Evolutionary conservation across 305 asterid species (phyloP).

Genomic region (Fraxinus latifolia): DNA sequence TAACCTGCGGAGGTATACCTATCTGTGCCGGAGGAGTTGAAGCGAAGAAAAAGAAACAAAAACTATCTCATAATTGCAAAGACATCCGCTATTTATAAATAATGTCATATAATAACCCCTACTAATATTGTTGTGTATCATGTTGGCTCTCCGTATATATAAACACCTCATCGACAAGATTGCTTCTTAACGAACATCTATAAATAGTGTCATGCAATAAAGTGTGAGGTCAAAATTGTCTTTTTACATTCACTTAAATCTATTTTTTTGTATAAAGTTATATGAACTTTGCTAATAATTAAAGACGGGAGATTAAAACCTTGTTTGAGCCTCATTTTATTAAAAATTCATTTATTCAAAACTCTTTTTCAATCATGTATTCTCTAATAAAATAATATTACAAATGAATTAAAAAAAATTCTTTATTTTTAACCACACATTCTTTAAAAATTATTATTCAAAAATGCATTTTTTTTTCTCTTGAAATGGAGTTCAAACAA

Average conservation of each 20-base stretch:
- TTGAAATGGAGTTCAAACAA: too few species aligned
- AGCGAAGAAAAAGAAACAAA: background rate
- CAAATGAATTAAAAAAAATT: too few species aligned
- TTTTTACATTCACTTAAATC: background rate
- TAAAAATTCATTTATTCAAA: too few species aligned
- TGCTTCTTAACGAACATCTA: background rate
- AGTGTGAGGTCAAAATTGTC: background rate
- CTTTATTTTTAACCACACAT: too few species aligned
- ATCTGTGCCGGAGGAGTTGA: background rate
- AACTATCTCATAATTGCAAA: background rate
- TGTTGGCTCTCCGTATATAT: background rate
- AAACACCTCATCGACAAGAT: background rate
- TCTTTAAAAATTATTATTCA: too few species aligned
- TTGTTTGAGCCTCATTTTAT: background rate
- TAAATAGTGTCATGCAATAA: background rate
- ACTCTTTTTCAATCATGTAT: too few species aligned
- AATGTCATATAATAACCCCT: background rate
- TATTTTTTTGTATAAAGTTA: background rate
- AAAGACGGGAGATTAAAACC: background rate
- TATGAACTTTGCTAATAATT: background rate
- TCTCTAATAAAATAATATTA: too few species aligned
- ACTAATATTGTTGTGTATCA: background rate
- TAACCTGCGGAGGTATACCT: background rate
- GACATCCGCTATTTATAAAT: background rate
- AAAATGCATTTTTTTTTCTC: too few species aligned